These are phyloP conservation scores for Viola odorata DNA, from an alignment of 345 rosid genomes.

Conservation along the genomic window DNA sequence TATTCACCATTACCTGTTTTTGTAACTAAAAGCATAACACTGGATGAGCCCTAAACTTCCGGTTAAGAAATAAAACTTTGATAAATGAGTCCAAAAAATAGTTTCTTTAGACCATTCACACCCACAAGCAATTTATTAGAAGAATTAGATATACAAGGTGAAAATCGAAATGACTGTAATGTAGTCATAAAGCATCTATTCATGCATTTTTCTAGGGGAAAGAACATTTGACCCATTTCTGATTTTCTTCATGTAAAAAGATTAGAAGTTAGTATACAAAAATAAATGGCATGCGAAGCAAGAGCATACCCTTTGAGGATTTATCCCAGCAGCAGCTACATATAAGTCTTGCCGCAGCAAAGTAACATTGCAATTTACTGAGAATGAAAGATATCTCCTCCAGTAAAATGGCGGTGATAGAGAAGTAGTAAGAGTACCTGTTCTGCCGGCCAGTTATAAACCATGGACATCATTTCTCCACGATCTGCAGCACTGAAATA, in stretches of 20 bases:
- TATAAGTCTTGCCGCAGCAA: conserved; percentile 26
- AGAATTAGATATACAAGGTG: too few species aligned
- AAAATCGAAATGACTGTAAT: too few species aligned
- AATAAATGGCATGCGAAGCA: not conserved
- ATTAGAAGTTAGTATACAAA: not conserved
- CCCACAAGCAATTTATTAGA: not conserved
- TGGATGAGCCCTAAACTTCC: not conserved
- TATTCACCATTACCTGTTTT: too few species aligned
- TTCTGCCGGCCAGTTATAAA: conserved; percentile 98
- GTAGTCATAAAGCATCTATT: too few species aligned
- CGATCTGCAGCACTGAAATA: conserved; percentile 90
- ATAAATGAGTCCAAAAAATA: not conserved
- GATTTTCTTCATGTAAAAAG: not conserved
- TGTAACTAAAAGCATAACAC: too few species aligned
- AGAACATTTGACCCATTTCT: too few species aligned
- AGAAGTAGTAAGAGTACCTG: conserved; percentile 42
- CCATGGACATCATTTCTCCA: conserved; percentile 99
- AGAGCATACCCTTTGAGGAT: conserved; percentile 83
- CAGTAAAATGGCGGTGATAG: not conserved
- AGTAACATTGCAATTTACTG: too few species aligned
- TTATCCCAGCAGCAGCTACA: conserved; percentile 98
- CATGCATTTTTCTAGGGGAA: too few species aligned
- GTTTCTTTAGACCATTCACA: not conserved
- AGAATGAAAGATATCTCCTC: too few species aligned
- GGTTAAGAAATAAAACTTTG: not conserved